Base-by-base conservation (phyloP, 2,329 filamentous ascomycete species). In the Geosmithia flava region DNA sequence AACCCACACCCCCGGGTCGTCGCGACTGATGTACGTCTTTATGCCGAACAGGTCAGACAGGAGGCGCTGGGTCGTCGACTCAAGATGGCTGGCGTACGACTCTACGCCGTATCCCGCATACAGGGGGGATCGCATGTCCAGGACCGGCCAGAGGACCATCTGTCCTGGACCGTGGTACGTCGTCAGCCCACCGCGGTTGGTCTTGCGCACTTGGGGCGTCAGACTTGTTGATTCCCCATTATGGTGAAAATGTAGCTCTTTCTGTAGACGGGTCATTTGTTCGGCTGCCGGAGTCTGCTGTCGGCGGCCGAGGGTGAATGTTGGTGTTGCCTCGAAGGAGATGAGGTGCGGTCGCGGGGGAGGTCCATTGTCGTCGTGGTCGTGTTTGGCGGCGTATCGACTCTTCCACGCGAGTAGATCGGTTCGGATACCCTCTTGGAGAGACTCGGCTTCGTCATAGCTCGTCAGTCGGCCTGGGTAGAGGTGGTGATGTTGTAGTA, bases 161-260 rank as follows among this genome's bases (percentile, higher is more conserved):
- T 98, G 93, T 0, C 91, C 91, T 0, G 91, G 93, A 0, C 91
- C 93, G 62, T 98, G 93, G 68, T 95, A 97, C 2, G 93, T 97
- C 0, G 87, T 90, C 54, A 95, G 81, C 0, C 93, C 93, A 52
- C 93, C 93, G 48, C 93, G 81, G n/a, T 81, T 76, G 15, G 87
- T 84, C 56, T 81, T 74, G 42, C 78, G 65, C 56, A 93, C 79
- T n/a, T 76, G 69, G 3, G 83, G 85, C 23, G 61, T 53, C 55
- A 65, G 69, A 16, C 19, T 40, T 52, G 37, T 20, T 51, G 51
- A 45, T 51, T 17, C 33, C 6, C 33, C 33, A 13, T 37, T 13
- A 11, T 37, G 3, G 33, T 3, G 6, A 11, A 37, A 7, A 11
- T 11, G 33, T 23, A 77, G 60, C 2, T 68, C 68, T 3, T 61